Percentiles rank a stretch among this genome's conserved stretches.
These are phyloP conservation scores for Pulveroboletus frians DNA, from an alignment of 768 basidiomycete species.

Conservation along the genomic window DNA sequence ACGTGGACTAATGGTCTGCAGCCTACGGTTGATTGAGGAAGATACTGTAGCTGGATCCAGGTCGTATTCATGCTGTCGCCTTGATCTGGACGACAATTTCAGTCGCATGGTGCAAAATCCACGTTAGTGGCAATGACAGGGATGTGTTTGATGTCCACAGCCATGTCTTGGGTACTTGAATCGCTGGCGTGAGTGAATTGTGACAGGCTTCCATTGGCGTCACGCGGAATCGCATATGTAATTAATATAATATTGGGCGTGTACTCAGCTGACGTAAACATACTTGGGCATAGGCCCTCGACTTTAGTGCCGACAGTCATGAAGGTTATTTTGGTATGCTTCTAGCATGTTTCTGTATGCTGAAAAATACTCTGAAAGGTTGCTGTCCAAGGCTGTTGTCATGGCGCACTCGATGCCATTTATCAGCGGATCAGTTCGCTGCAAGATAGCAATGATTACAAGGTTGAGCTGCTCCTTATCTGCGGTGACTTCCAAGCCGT, in stretches of 20 bases:
- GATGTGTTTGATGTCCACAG: neutral
- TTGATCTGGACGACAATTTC: conserved; percentile 19
- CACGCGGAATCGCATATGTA: too few species aligned
- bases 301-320: conserved; percentile 13
- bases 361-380: conserved; percentile 42
- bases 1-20: conserved; percentile 26
- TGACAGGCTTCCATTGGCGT: neutral
- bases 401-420: conserved; percentile 87
- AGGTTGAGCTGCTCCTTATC: conserved; percentile 81
- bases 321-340: conserved; percentile 17
- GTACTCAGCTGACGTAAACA: neutral
- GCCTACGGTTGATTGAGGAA: conserved; percentile 17
- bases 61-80: conserved; percentile 22
- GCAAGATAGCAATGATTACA: conserved; percentile 56
- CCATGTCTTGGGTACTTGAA: neutral
- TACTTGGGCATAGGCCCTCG: too few species aligned
- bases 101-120: conserved; percentile 19
- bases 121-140: neutral
- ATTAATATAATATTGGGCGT: too few species aligned
- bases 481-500: conserved; percentile 97
- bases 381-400: conserved; percentile 92
- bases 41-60: conserved; percentile 29
- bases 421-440: conserved; percentile 66
- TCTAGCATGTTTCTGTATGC: neutral
- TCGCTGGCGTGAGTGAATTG: conserved; percentile 12